Conservation (phyloP, 805 yeast genomes). For the Metschnikowia gelsemii region DNA sequence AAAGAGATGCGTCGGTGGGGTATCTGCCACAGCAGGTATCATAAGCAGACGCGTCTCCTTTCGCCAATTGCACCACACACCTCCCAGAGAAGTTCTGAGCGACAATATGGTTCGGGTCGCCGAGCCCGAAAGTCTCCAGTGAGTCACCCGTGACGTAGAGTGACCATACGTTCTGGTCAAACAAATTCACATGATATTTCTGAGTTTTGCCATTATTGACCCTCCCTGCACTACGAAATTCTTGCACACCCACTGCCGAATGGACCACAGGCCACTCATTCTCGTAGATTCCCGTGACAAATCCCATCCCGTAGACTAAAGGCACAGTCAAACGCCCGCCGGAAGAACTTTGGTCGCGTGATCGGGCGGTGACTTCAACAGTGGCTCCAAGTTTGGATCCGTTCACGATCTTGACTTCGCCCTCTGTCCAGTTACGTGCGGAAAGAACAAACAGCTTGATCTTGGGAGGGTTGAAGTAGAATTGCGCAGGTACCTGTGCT, state of each 20-base stretch:
- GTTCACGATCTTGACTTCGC: constrained; percentile 23
- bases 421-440: constrained; percentile 28
- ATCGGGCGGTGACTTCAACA: constrained; percentile 21
- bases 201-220: constrained; percentile 33
- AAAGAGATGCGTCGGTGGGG: constrained; percentile 47
- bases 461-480: constrained; percentile 67
- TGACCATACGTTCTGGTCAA: constrained; percentile 63
- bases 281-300: constrained; percentile 57
- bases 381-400: constrained; percentile 35
- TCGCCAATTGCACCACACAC: constrained; percentile 54
- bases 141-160: constrained; percentile 53
- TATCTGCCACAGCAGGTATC: constrained; percentile 66
- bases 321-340: constrained; percentile 52
- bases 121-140: constrained; percentile 28
- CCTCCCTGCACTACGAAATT: constrained; percentile 35
- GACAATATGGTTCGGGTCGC: constrained; percentile 39
- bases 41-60: constrained; percentile 45
- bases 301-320: constrained; percentile 80
- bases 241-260: constrained; percentile 65
- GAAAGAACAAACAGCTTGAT: constrained; percentile 55
- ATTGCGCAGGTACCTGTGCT: constrained; percentile 50
- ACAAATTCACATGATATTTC: constrained; percentile 56
- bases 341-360: constrained; percentile 4
- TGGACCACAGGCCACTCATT: constrained; percentile 35
- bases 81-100: constrained; percentile 24